phyloP scores from a whole-genome alignment of 2,329 filamentous ascomycete genomes.

The Clarireedia paspali region DNA sequence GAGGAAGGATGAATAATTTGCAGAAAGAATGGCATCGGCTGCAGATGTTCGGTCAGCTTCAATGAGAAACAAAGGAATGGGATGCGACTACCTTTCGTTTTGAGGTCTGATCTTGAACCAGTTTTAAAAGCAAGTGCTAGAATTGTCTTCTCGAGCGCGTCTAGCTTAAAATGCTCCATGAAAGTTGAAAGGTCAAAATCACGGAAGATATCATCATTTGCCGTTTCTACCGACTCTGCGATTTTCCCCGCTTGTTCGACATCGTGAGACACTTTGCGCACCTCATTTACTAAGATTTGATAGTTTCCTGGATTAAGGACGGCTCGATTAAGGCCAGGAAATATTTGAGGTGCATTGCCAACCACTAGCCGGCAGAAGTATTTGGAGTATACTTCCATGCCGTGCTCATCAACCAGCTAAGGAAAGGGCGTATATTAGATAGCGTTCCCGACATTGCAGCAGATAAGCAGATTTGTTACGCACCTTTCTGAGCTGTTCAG shows the following conservation, averaged over 20 bases:
- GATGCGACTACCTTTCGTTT: slow-evolving; percentile 67
- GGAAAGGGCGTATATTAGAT: slow-evolving; percentile 1
- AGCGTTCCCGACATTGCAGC: slow-evolving; percentile 2
- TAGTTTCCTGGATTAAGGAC: slow-evolving; percentile 75
- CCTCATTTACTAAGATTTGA: slow-evolving; percentile 71
- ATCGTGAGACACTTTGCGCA: slow-evolving; percentile 78
- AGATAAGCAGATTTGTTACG: slow-evolving; percentile 22
- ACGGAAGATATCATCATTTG: slow-evolving; percentile 86
- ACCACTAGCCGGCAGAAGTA: slow-evolving; percentile 90
- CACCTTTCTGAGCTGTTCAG: slow-evolving; percentile 88
- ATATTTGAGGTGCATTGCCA: slow-evolving; percentile 87
- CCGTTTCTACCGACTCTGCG: slow-evolving; percentile 84
- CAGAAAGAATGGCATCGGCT: slow-evolving; percentile 88
- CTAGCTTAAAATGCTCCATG: slow-evolving; percentile 91
- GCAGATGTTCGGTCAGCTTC: slow-evolving; percentile 11
- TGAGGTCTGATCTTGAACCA: slow-evolving; percentile 71
- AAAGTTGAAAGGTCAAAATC: slow-evolving; percentile 96
- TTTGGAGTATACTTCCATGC: slow-evolving; percentile 97
- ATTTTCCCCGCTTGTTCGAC: slow-evolving; percentile 81
- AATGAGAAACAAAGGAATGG: slow-evolving; percentile 6
- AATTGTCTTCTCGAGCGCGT: slow-evolving; percentile 79
- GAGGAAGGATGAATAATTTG: slow-evolving; percentile 70
- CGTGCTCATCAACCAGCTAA: slow-evolving; percentile 91
- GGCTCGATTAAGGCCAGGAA: slow-evolving; percentile 67
- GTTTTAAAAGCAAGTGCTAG: slow-evolving; percentile 84